Conservation (phyloP, 495 filamentous ascomycete genomes). For the Penicillium salamii region DNA sequence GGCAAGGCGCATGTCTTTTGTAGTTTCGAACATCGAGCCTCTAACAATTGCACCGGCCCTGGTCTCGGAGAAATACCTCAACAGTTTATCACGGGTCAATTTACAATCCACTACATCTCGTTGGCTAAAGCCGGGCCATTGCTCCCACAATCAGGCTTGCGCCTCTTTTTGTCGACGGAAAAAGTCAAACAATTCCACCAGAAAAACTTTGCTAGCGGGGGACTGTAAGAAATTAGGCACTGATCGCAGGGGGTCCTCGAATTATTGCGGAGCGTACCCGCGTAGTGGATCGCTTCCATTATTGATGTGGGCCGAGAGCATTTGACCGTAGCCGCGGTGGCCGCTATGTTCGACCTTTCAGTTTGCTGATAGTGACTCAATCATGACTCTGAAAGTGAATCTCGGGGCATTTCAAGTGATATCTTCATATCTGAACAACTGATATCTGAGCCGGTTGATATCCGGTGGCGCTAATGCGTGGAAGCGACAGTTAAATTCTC, state of each 20-base stretch:
- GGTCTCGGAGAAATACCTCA: not conserved
- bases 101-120: not conserved
- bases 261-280: not conserved
- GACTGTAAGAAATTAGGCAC: not conserved
- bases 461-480: no score
- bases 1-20: not conserved
- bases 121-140: not conserved
- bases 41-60: not conserved
- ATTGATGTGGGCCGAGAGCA: not conserved
- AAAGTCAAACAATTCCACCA: not conserved
- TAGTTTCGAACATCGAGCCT: not conserved
- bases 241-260: not conserved
- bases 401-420: no score
- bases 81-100: not conserved
- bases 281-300: not conserved
- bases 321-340: not conserved
- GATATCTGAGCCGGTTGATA: not conserved
- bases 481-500: not conserved
- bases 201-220: not conserved
- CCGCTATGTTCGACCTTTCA: not conserved
- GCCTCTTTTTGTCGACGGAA: not conserved
- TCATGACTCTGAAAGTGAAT: not conserved
- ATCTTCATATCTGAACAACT: not conserved
- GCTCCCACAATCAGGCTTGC: not conserved
- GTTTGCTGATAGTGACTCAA: not conserved